These are phyloP conservation scores for Penicillium goetzii DNA, from an alignment of 495 filamentous ascomycete species.

Conservation along the genomic window DNA sequence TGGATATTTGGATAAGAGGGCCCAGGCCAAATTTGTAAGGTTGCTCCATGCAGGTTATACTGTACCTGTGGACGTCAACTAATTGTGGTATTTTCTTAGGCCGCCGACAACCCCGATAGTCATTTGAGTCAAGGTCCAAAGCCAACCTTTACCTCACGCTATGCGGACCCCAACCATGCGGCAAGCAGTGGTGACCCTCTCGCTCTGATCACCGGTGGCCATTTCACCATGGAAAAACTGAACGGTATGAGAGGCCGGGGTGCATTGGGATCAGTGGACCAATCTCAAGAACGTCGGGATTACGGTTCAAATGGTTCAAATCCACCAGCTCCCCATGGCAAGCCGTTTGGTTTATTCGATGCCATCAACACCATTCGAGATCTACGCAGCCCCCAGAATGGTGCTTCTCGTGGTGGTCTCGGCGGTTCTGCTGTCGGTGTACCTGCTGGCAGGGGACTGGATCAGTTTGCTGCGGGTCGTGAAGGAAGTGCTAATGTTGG, in stretches of 20 bases:
- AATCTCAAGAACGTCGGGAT: background rate
- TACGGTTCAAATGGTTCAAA: conserved; percentile 18
- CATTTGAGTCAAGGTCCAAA: conserved; percentile 28
- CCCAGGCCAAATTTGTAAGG: conserved; percentile 63
- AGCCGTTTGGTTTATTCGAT: conserved; percentile 12
- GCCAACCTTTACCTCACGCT: conserved; percentile 51
- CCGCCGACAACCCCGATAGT: conserved; percentile 36
- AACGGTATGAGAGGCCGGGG: conserved; percentile 12
- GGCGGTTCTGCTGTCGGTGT: background rate
- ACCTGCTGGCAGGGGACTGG: background rate
- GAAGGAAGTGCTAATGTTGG: background rate
- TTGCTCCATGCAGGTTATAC: conserved; percentile 18
- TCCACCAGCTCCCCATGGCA: conserved; percentile 18
- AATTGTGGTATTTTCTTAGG: background rate
- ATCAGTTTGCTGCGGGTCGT: background rate
- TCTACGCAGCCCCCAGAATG: conserved; percentile 1
- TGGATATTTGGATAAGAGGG: conserved; percentile 56
- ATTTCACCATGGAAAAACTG: conserved; percentile 27
- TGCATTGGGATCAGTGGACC: background rate
- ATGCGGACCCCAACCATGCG: conserved; percentile 59
- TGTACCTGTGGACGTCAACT: background rate
- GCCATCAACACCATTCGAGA: conserved; percentile 12
- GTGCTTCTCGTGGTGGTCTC: background rate
- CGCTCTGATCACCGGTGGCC: conserved; percentile 49
- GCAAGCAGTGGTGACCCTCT: conserved; percentile 41